Evolutionary conservation across 805 yeast genomes (phyloP), one percentile per base, ranked within the genome.

Genomic region (Lipomyces yamanashiensis): DNA sequence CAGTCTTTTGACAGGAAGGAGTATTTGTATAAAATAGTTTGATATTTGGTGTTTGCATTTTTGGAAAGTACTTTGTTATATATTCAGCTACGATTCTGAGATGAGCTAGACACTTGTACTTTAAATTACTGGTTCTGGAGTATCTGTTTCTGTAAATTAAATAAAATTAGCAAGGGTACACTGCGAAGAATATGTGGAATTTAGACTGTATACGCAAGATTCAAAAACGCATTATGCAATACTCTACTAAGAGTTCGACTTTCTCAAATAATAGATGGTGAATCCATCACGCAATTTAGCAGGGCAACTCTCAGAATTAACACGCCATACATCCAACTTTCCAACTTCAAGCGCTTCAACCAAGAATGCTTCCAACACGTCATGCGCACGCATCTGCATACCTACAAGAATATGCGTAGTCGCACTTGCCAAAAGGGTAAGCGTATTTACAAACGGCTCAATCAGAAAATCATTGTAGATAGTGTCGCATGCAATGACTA

Each of bases 391-490:
- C 61, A 87, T 67, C 66, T 87, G 90, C 55, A 86, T 71, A 0
- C 82, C 82, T 1, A 87, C 69, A 1, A 82, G 69, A 0, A 78
- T 76, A 3, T 77, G 78, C 0, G 82, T 73, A 0, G 74, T 55
- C 0, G 60, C 62, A 2, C 76, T 77, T 72, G 81, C 73, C 23
- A 84, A 64, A 33, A 62, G 57, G 28, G 72, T 70, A 23, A 85
- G 44, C 0, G 89, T 78, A 6, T 73, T 71, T 15, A 86, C 74
- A 62, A 87, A 80, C 61, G 74, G 80, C 0, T 81, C 81, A 2
- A 86, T 79, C 49, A 87, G 74, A 67, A 76, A 86, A 59, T 84
- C 87, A 70, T 87, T 87, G 75, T 87, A 87, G 2, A 87, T 79
- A 6, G 89, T 83, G 71, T 87, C 92, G 69, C 87, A 84, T 0